Conservation (phyloP, 108 stramenopile species). For the Stephanodiscus triporus region DNA sequence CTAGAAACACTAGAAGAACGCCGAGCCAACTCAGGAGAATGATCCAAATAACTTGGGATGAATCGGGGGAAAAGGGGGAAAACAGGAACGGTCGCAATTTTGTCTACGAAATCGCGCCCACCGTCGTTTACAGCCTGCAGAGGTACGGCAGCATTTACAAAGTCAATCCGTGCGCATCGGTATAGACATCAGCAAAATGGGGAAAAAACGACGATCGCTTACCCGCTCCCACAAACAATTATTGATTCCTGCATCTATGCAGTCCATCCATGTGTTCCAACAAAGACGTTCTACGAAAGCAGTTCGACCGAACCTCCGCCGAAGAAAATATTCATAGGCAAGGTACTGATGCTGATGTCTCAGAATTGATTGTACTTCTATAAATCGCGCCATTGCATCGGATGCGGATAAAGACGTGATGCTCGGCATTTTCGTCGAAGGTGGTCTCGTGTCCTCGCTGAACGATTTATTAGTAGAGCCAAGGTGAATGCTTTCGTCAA, state of each 20-base stretch:
- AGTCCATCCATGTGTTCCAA: slow-evolving; percentile 78
- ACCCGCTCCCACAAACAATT: slow-evolving; percentile 78
- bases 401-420: slow-evolving; percentile 61
- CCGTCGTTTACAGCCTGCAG: slow-evolving; percentile 57
- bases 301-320: slow-evolving; percentile 61
- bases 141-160: not conserved
- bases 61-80: slow-evolving; percentile 80
- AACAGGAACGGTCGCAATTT: slow-evolving; percentile 73
- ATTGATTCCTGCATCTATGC: slow-evolving; percentile 30
- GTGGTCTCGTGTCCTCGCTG: slow-evolving; percentile 12
- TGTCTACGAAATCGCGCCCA: slow-evolving; percentile 77
- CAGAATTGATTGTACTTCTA: slow-evolving; percentile 74
- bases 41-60: slow-evolving; percentile 87
- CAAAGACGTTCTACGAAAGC: slow-evolving; percentile 73
- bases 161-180: slow-evolving; percentile 1
- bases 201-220: slow-evolving; percentile 16
- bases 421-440: slow-evolving; percentile 16
- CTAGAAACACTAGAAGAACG: slow-evolving; percentile 5
- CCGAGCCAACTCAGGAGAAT: slow-evolving; percentile 40
- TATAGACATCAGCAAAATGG: not conserved
- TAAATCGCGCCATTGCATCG: slow-evolving; percentile 85
- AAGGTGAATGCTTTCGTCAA: slow-evolving; percentile 59
- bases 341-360: slow-evolving; percentile 66
- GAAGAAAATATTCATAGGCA: slow-evolving; percentile 59
- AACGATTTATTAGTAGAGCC: slow-evolving; percentile 6